Base-by-base conservation (phyloP, 164 flowering plant species). In the Vitis riparia region DNA sequence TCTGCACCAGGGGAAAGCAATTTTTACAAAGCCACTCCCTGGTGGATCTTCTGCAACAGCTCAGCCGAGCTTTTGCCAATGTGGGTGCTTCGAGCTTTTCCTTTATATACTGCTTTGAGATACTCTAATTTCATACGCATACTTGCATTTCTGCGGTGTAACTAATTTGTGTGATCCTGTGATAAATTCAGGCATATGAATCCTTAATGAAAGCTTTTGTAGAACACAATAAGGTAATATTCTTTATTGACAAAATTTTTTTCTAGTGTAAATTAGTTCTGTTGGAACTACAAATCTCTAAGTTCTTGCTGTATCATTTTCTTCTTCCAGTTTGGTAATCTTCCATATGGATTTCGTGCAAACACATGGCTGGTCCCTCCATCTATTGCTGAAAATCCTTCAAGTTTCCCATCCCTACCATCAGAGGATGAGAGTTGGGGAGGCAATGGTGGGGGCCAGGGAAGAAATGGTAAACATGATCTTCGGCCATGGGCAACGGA, bases 381-480 rank as follows among this genome's bases (percentile, higher is more conserved):
- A 59, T 76, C 85, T 57, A 75, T 84, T 78, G 79, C 74, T 7
- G 94, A 88, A 59, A 80, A 85, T 67, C 87, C 89, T 48, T 77
- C 87, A 59, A 77, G 74, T 66, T 88, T 88, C 66, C 83, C 78
- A 29, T 64, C 93, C 58, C 76, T 89, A 37, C 99, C 99, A 49
- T 64, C 70, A 11, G 99, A 95, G 83, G 98, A 95, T 87, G 94
- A 92, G 77, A 82, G 68, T 19, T 95, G 99, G 99, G 94, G 97
- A 66, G 99, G 99, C 73, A 87, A 77, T 83, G 98, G 97, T 65
- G 98, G 99, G 66, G 99, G 99, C 65, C 96, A 84, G 73, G 91
- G 89, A 80, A 80, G 84, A 82, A 64, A 81, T 64, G 85, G 86
- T 55, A 75, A 87, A 67, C 67, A 82, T 80, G 91, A 91, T 78